Evolutionary conservation across 2,329 filamentous ascomycete genomes (phyloP).

Genomic region (Diaporthe citrichinensis): DNA sequence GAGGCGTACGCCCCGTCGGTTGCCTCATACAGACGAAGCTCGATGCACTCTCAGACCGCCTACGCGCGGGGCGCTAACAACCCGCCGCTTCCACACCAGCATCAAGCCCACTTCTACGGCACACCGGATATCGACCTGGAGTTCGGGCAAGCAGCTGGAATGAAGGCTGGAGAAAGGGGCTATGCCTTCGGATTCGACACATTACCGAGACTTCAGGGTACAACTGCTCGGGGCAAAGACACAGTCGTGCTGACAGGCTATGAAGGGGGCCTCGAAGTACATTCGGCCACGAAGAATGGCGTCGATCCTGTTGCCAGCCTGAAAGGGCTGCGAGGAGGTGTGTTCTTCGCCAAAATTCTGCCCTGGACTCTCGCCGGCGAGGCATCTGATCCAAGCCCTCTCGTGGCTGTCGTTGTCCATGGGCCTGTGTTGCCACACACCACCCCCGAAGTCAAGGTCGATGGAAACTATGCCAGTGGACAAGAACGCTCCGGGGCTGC

Average conservation of each 20-base stretch:
- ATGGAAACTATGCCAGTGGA: slow-evolving; percentile 49
- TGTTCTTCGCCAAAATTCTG: slow-evolving; percentile 86
- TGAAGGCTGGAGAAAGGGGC: slow-evolving; percentile 76
- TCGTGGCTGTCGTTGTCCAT: slow-evolving; percentile 86
- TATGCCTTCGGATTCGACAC: slow-evolving; percentile 88
- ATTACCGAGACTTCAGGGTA: slow-evolving; percentile 58
- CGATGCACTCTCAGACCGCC: slow-evolving; percentile 64
- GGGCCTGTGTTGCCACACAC: slow-evolving; percentile 74
- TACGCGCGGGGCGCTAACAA: slow-evolving; percentile 62
- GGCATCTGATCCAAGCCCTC: slow-evolving; percentile 72
- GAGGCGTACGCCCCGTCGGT: slow-evolving; percentile 56
- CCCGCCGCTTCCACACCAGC: slow-evolving; percentile 80
- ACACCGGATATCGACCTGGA: slow-evolving; percentile 79
- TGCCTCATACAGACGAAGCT: slow-evolving; percentile 60
- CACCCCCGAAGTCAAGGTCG: slow-evolving; percentile 52
- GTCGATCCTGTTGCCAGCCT: slow-evolving; percentile 79
- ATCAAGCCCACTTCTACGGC: slow-evolving; percentile 83
- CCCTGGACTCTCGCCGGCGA: slow-evolving; percentile 74
- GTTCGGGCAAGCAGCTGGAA: slow-evolving; percentile 62
- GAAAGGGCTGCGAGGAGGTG: slow-evolving; percentile 83
- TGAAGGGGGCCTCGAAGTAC: slow-evolving; percentile 84
- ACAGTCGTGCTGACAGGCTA: slow-evolving; percentile 80
- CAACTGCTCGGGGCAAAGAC: slow-evolving; percentile 65
- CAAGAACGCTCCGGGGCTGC: slow-evolving; percentile 55
- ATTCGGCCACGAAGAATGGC: slow-evolving; percentile 79